phyloP scores from a whole-genome alignment of 768 basidiomycete species.

The Panellus pusillus region DNA sequence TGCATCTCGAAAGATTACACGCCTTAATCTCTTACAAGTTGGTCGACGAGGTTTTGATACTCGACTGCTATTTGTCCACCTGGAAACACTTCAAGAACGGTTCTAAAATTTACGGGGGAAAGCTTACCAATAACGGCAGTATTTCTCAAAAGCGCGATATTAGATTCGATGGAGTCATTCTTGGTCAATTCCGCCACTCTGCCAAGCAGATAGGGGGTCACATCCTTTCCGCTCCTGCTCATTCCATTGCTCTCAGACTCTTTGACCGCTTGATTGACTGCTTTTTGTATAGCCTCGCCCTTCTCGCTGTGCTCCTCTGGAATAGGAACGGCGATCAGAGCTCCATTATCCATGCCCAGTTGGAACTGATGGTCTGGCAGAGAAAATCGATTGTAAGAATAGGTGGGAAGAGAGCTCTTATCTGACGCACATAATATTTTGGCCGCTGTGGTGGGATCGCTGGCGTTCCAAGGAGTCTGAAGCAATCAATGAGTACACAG shows the following conservation, averaged over 20 bases:
- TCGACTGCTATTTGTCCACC: conserved; percentile 79
- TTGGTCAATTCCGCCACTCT: conserved; percentile 80
- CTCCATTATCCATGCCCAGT: conserved; percentile 74
- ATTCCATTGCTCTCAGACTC: conserved; percentile 85
- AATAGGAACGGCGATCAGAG: conserved; percentile 87
- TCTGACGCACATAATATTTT: conserved; percentile 62
- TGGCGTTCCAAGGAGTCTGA: conserved; percentile 79
- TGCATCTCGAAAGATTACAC: conserved; percentile 5
- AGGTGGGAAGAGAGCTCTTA: not conserved
- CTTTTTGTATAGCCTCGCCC: conserved; percentile 70
- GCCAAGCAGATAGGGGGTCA: conserved; percentile 89
- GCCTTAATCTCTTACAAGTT: conserved; percentile 31
- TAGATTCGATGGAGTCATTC: conserved; percentile 71
- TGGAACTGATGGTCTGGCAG: conserved; percentile 64
- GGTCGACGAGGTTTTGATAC: conserved; percentile 55
- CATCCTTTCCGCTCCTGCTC: conserved; percentile 81
- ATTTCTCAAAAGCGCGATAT: conserved; percentile 88
- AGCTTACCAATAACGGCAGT: conserved; percentile 78
- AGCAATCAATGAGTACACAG: not conserved
- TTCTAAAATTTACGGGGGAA: conserved; percentile 2
- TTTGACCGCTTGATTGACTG: conserved; percentile 79
- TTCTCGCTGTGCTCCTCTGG: conserved; percentile 68
- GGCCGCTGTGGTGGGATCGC: conserved; percentile 67
- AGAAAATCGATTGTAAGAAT: conserved; percentile 1
- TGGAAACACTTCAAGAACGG: conserved; percentile 26